Percentiles rank a stretch among this genome's conserved stretches.
phyloP scores from a whole-genome alignment of 352 stramenopile genomes.

The Thraustochytrium striatum region DNA sequence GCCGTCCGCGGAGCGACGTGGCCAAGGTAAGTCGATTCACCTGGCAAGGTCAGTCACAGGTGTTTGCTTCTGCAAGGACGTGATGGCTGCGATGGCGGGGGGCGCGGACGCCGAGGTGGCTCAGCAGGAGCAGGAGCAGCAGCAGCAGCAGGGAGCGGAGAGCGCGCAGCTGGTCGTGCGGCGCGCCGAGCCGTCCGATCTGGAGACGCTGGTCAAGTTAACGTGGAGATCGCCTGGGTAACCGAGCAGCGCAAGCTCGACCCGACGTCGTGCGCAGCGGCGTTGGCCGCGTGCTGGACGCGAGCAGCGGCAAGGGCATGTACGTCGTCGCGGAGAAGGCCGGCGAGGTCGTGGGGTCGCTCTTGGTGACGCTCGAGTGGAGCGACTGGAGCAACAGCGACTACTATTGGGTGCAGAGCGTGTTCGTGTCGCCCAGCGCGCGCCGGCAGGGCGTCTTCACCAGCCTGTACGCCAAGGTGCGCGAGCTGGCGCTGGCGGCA shows the following conservation, averaged over 20 bases:
- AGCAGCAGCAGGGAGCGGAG: no score
- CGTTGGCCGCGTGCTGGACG: background rate
- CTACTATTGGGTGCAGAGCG: constrained; percentile 38
- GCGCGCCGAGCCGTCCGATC: background rate
- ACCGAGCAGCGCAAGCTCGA: constrained; percentile 42
- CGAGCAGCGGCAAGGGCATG: background rate
- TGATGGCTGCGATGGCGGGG: no score
- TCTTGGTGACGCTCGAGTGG: constrained; percentile 40
- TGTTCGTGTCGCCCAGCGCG: background rate
- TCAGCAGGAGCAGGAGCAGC: no score
- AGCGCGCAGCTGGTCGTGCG: no score
- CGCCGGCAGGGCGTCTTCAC: constrained; percentile 13
- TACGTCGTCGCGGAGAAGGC: constrained; percentile 35
- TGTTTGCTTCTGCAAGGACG: no score
- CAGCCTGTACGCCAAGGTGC: constrained; percentile 25
- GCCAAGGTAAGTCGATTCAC: no score
- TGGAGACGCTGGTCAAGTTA: constrained; percentile 31
- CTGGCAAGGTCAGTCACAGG: no score
- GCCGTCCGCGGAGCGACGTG: no score
- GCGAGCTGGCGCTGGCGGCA: background rate
- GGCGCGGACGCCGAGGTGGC: no score
- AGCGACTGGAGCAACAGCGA: constrained; percentile 11
- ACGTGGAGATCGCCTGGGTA: constrained; percentile 6
- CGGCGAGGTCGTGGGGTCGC: background rate
- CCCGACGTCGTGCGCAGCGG: background rate